phyloP scores from a whole-genome alignment of 2,329 filamentous ascomycete species.

The Coniella lustricola region DNA sequence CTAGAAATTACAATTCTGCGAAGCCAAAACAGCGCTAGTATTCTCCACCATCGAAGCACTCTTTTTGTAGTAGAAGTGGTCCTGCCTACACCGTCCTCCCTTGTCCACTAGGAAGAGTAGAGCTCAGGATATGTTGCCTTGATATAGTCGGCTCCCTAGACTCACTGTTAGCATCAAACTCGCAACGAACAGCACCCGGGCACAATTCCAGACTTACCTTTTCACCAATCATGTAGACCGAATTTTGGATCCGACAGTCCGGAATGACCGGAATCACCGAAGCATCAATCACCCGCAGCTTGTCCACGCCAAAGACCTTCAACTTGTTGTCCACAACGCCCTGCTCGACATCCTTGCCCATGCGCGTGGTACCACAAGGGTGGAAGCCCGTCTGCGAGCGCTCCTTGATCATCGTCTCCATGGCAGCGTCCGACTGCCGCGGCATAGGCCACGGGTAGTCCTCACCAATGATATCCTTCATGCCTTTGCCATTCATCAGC shows the following conservation, averaged over 20 bases:
- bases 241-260: slow-evolving; percentile 52
- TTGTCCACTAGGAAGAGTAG: slow-evolving; percentile 14
- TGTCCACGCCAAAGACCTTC: slow-evolving; percentile 45
- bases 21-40: too few species aligned
- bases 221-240: slow-evolving; percentile 54
- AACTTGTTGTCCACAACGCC: slow-evolving; percentile 46
- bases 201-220: slow-evolving; percentile 27
- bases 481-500: slow-evolving; percentile 47
- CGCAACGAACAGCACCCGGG: not conserved
- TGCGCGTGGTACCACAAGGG: slow-evolving; percentile 48
- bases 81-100: too few species aligned
- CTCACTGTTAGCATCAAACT: slow-evolving; percentile 9
- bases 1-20: too few species aligned
- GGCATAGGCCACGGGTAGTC: slow-evolving; percentile 59
- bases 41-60: too few species aligned
- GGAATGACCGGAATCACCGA: slow-evolving; percentile 49
- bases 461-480: slow-evolving; percentile 44
- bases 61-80: too few species aligned
- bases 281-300: slow-evolving; percentile 48
- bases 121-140: slow-evolving; percentile 33
- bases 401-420: slow-evolving; percentile 50
- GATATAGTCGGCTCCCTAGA: slow-evolving; percentile 36
- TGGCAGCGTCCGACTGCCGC: slow-evolving; percentile 44
- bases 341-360: slow-evolving; percentile 43
- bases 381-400: slow-evolving; percentile 53